phyloP scores from a whole-genome alignment of 306 rosid genomes.

The Alnus glutinosa region DNA sequence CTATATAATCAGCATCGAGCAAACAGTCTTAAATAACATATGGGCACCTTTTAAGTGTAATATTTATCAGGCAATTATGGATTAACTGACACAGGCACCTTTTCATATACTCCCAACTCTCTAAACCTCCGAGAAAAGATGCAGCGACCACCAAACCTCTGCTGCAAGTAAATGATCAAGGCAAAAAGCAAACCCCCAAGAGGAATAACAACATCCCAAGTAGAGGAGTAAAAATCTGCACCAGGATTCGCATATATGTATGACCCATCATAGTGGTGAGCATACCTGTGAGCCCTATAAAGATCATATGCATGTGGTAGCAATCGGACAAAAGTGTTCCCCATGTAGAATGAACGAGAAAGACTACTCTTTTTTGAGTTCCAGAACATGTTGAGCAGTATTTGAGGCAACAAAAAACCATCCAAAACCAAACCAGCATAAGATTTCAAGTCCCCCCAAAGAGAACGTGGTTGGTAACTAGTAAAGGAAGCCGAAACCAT shows the following conservation, averaged over 20 bases:
- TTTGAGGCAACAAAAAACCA: conserved; percentile 1
- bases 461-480: conserved; percentile 17
- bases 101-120: conserved; percentile 33
- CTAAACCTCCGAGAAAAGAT: conserved; percentile 35
- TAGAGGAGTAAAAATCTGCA: conserved; percentile 44
- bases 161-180: conserved; percentile 52
- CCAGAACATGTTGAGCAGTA: background rate
- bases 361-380: background rate
- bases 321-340: conserved; percentile 52
- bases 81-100: conserved; percentile 32
- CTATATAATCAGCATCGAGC: no score
- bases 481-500: background rate
- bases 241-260: conserved; percentile 45
- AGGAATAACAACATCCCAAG: conserved; percentile 55
- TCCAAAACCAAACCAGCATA: conserved; percentile 26
- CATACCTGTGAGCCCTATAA: conserved; percentile 36
- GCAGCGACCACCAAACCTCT: conserved; percentile 47
- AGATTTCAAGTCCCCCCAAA: conserved; percentile 43
- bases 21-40: background rate
- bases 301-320: conserved; percentile 65
- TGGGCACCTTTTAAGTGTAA: conserved; percentile 10
- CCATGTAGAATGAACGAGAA: conserved; percentile 48
- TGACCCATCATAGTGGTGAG: conserved; percentile 2
- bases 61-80: conserved; percentile 18
- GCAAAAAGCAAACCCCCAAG: conserved; percentile 49